Base-by-base conservation (phyloP, 176 grass and related monocot genomes). In the Eremochloa ophiuroides region DNA sequence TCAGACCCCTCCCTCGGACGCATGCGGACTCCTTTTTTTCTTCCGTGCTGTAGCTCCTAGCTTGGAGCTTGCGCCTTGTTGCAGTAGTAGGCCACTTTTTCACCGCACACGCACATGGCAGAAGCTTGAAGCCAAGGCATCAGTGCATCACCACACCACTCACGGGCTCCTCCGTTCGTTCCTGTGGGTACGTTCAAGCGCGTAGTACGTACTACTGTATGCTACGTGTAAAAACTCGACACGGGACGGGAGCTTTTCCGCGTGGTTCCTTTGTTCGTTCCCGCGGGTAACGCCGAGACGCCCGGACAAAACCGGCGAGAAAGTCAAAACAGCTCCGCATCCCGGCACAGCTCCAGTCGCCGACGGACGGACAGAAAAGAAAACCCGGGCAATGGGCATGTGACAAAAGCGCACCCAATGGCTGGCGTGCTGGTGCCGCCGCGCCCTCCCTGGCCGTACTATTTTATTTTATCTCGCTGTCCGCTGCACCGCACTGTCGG, bases 81-180 rank as follows among this genome's bases (percentile, higher is more conserved):
- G 13, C 4, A 16, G 35, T 4, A 29, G 2, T 37, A 10, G 31
- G 1, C 55, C 31, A 9, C 59, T 56, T 74, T 86, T 86, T 59
- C 69, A 56, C 69, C 69, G 44, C 8, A 44, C 77, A 80, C 35
- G 23, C 56, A 60, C 75, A 50, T 80, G 60, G 46, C 56, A 15
- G 7, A 34, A 39, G 38, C 33, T 5, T 29, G 41, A 37, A 13
- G 46, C 31, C 31, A 84, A 12, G 40, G 10, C 68, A 72, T 73
- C 76, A 48, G n/a, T n/a, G n/a, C 35, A 6, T 7, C 67, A 23
- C 41, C 2, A 16, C 41, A 42, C 41, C 1, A 18, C 46, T 73
- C 68, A 80, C 84, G 59, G 76, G 68, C n/a, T n/a, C n/a, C n/a
- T n/a, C n/a, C n/a, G n/a, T n/a, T n/a, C n/a, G n/a, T n/a, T n/a